phyloP scores from a whole-genome alignment of 1,284 basidiomycete genomes.

The Tilletia setariae region DNA sequence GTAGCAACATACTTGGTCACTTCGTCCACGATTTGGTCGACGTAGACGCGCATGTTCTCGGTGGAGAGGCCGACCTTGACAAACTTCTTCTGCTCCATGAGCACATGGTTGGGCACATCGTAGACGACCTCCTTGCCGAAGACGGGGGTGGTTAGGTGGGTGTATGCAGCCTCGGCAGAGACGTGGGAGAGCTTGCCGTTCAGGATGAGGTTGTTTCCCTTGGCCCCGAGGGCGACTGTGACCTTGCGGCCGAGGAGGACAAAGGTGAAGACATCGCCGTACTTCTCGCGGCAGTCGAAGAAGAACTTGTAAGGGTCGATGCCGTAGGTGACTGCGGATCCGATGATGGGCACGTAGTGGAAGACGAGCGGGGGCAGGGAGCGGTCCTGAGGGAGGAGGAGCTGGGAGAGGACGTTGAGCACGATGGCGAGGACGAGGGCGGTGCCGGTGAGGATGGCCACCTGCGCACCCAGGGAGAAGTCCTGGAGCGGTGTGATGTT shows the following conservation, averaged over 20 bases:
- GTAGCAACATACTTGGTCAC: constrained; percentile 32
- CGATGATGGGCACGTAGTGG: constrained; percentile 72
- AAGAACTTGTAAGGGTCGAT: constrained; percentile 77
- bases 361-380: constrained; percentile 71
- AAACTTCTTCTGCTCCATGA: constrained; percentile 99
- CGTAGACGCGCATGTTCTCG: constrained; percentile 87
- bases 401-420: constrained; percentile 65
- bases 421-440: constrained; percentile 53
- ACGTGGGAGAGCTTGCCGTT: constrained; percentile 89
- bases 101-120: constrained; percentile 88
- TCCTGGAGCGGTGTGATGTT: constrained; percentile 14
- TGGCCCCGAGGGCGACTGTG: constrained; percentile 85
- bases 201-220: constrained; percentile 90
- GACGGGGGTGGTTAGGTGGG: constrained; percentile 56
- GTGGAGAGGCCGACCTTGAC: constrained; percentile 76
- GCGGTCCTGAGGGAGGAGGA: constrained; percentile 57
- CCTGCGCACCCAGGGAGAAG: constrained; percentile 15
- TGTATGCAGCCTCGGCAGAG: constrained; percentile 95
- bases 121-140: constrained; percentile 98
- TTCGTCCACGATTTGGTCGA: constrained; percentile 76
- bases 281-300: constrained; percentile 72
- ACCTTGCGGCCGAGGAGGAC: constrained; percentile 77
- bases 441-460: constrained; percentile 16
- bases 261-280: constrained; percentile 77
- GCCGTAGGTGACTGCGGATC: constrained; percentile 70